These are phyloP conservation scores for Sclerospora graminicola DNA, from an alignment of 352 stramenopile genomes.

Conservation along the genomic window DNA sequence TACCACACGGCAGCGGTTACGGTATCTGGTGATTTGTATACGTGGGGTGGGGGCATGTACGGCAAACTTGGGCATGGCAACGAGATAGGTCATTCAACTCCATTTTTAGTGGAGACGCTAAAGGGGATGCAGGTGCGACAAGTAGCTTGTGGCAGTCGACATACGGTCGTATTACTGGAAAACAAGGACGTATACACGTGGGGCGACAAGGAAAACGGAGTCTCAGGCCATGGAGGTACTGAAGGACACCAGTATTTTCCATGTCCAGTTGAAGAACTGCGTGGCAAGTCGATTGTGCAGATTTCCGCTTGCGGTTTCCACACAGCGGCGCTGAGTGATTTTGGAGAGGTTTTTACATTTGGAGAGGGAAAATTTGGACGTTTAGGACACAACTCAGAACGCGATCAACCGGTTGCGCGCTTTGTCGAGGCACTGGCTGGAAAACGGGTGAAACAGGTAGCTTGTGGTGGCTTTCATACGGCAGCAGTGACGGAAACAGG, in stretches of 20 bases:
- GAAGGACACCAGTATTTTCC: constrained; percentile 94
- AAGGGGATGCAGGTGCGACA: constrained; percentile 84
- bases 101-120: constrained; percentile 90
- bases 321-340: constrained; percentile 72
- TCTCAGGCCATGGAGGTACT: constrained; percentile 90
- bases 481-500: constrained; percentile 77
- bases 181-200: constrained; percentile 89
- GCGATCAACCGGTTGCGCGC: constrained; percentile 65
- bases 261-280: constrained; percentile 83
- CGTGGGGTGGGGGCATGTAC: constrained; percentile 93
- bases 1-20: constrained; percentile 95
- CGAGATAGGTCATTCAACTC: constrained; percentile 89
- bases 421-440: constrained; percentile 59
- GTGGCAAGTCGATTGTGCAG: constrained; percentile 80
- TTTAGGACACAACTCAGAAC: constrained; percentile 76
- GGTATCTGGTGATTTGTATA: constrained; percentile 89
- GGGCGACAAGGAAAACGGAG: constrained; percentile 94
- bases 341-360: constrained; percentile 90
- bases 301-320: constrained; percentile 86
- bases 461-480: constrained; percentile 83
- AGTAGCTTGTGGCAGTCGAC: constrained; percentile 90
- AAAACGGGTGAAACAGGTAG: constrained; percentile 80
- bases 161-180: constrained; percentile 89
- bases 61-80: constrained; percentile 90
- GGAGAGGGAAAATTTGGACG: constrained; percentile 88